Conservation (phyloP, 306 rosid genomes). For the Malus asiatica region DNA sequence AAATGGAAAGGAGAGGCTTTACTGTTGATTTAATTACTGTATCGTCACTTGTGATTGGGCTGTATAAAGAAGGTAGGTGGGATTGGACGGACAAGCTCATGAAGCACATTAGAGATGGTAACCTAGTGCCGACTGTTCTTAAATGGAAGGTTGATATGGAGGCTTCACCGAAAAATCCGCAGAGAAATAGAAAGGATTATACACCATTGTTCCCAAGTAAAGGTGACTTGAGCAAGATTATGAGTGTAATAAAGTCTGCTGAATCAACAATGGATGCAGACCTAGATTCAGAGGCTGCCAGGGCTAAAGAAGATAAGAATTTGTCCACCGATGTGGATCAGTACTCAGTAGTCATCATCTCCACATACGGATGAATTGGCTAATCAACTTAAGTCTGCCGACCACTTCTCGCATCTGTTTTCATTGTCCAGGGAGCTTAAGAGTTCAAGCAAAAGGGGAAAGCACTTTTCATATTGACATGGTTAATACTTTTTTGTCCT, state of each 20-base stretch:
- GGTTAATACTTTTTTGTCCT: too few species aligned
- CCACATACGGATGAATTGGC: slow-evolving; percentile 75
- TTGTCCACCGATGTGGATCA: slow-evolving; percentile 25
- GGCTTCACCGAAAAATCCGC: slow-evolving; percentile 52
- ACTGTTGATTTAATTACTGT: slow-evolving; percentile 68
- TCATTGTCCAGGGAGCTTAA: slow-evolving; percentile 38
- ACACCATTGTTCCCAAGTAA: slow-evolving; percentile 50
- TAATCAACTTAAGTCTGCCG: slow-evolving; percentile 29
- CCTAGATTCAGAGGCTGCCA: slow-evolving; percentile 13
- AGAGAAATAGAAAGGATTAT: slow-evolving; percentile 50
- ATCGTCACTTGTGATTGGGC: slow-evolving; percentile 57
- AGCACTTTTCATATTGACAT: too few species aligned
- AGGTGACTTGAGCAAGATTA: slow-evolving; percentile 51
- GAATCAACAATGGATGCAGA: slow-evolving; percentile 3
- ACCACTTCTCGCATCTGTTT: slow-evolving; percentile 32
- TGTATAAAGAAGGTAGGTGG: slow-evolving; percentile 64
- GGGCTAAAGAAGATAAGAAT: slow-evolving; percentile 15
- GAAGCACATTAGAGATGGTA: slow-evolving; percentile 73
- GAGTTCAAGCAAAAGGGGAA: slow-evolving; percentile 52
- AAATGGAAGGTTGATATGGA: slow-evolving; percentile 79
- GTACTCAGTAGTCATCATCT: slow-evolving; percentile 87
- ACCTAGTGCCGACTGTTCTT: slow-evolving; percentile 58
- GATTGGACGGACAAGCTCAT: slow-evolving; percentile 76
- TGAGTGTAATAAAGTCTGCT: slow-evolving; percentile 36
- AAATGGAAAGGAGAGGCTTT: background rate